phyloP scores from a whole-genome alignment of 2,329 filamentous ascomycete genomes.

The Fusarium sp. region DNA sequence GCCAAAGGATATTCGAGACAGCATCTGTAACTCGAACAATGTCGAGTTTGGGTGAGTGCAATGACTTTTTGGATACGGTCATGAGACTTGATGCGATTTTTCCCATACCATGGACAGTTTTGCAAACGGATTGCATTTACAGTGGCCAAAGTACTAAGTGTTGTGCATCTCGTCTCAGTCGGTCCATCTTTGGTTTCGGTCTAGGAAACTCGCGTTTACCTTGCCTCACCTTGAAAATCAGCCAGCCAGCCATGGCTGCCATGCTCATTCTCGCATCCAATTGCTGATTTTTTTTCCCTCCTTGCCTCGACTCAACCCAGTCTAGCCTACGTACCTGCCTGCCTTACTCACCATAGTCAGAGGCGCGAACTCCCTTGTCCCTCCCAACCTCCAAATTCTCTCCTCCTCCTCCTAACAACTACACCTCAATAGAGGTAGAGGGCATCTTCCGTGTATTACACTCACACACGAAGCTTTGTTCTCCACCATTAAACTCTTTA shows the following conservation, averaged over 20 bases:
- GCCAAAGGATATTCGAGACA: slow-evolving; percentile 10
- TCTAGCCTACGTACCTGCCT: neutral
- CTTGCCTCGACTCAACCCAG: slow-evolving; percentile 15
- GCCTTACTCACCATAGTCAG: neutral
- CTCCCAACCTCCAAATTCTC: slow-evolving; percentile 11
- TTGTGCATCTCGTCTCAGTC: slow-evolving; percentile 20
- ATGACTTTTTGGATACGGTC: neutral
- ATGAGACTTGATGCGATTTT: neutral
- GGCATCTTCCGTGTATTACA: slow-evolving; percentile 31
- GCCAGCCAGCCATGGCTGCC: slow-evolving; percentile 16
- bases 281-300: slow-evolving; percentile 27
- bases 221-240: slow-evolving; percentile 25
- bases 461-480: slow-evolving; percentile 35
- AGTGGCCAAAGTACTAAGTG: neutral
- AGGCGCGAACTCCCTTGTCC: slow-evolving; percentile 11
- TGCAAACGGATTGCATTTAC: slow-evolving; percentile 1
- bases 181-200: slow-evolving; percentile 25
- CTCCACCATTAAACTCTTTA: slow-evolving; percentile 31
- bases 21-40: slow-evolving; percentile 29
- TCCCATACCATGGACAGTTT: neutral
- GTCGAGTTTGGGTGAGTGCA: neutral
- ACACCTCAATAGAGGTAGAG: slow-evolving; percentile 4
- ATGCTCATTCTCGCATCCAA: slow-evolving; percentile 30
- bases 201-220: slow-evolving; percentile 34
- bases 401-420: slow-evolving; percentile 15